phyloP scores from a whole-genome alignment of 2,329 filamentous ascomycete genomes.

The Metarhizium album region DNA sequence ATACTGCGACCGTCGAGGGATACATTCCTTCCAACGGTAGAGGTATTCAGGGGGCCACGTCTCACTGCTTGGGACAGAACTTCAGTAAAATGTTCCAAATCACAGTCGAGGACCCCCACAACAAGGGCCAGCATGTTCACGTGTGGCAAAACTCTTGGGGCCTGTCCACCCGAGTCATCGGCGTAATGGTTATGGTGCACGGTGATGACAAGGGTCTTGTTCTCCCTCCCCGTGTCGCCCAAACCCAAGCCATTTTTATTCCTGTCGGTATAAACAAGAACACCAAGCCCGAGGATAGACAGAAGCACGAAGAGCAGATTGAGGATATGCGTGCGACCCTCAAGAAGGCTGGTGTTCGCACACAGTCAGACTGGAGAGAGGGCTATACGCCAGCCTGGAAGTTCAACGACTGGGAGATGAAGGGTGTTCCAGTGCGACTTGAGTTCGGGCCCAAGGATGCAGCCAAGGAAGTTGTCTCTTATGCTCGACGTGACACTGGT shows the following conservation, averaged over 20 bases:
- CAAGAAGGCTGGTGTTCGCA: constrained; percentile 62
- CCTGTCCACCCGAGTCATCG: constrained; percentile 90
- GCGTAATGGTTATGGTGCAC: constrained; percentile 98
- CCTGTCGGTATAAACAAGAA: constrained; percentile 90
- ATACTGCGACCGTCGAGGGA: constrained; percentile 92
- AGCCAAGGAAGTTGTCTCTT: constrained; percentile 73
- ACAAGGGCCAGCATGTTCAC: constrained; percentile 69
- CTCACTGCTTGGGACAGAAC: constrained; percentile 91
- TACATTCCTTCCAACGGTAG: constrained; percentile 94
- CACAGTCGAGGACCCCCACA: constrained; percentile 81
- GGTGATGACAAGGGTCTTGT: constrained; percentile 93
- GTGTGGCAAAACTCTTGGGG: constrained; percentile 99
- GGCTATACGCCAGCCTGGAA: constrained; percentile 94
- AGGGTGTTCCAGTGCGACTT: constrained; percentile 84
- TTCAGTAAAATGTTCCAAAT: constrained; percentile 99
- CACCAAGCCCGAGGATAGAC: constrained; percentile 67
- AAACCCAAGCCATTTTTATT: constrained; percentile 76
- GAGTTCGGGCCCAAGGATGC: constrained; percentile 95
- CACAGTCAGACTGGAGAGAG: constrained; percentile 74
- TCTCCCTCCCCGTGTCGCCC: constrained; percentile 80
- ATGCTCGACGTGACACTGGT: constrained; percentile 75
- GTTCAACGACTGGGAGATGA: constrained; percentile 98
- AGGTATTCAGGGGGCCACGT: constrained; percentile 93
- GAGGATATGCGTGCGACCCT: constrained; percentile 60
- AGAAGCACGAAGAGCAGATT: constrained; percentile 65